A percentile compares a stretch with the other conserved stretches of the same genome.
These are phyloP conservation scores for Priceomyces melissophilus DNA, from an alignment of 805 yeast species.

Conservation along the genomic window DNA sequence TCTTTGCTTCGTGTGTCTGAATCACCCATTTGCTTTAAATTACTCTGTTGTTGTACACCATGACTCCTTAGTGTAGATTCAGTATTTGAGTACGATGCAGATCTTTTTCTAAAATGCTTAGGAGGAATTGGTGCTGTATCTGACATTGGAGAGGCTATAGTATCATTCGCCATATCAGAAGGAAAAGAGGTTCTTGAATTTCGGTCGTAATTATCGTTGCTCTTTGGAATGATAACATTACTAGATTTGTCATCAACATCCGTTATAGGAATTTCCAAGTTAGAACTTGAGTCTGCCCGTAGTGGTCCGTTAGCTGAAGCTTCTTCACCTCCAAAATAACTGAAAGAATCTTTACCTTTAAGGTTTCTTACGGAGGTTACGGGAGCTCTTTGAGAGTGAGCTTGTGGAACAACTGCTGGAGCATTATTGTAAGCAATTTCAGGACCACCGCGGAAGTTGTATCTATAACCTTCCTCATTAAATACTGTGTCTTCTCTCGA, in stretches of 20 bases:
- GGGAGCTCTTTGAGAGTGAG: slow-evolving; percentile 4
- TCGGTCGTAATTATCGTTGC: background rate
- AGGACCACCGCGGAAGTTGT: slow-evolving; percentile 13
- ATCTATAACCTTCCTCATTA: slow-evolving; percentile 1
- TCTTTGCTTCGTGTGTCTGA: slow-evolving; percentile 17
- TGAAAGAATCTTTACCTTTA: too few relatives aligned
- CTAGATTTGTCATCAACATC: slow-evolving; percentile 27
- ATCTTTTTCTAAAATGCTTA: slow-evolving; percentile 27
- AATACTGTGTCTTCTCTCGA: background rate
- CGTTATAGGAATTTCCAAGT: slow-evolving; percentile 25
- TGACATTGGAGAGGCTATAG: too few relatives aligned
- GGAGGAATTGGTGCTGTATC: too few relatives aligned
- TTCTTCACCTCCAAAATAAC: too few relatives aligned
- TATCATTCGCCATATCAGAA: too few relatives aligned
- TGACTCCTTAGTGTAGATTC: slow-evolving; percentile 22
- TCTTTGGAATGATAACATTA: slow-evolving; percentile 11
- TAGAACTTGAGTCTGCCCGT: slow-evolving; percentile 18
- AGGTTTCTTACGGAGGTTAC: slow-evolving; percentile 2
- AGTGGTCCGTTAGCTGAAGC: slow-evolving; percentile 19
- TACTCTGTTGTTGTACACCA: slow-evolving; percentile 11
- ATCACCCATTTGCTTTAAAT: too few relatives aligned
- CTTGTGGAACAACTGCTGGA: slow-evolving; percentile 3
- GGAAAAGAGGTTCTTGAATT: background rate
- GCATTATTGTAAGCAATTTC: slow-evolving; percentile 11
- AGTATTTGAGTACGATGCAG: slow-evolving; percentile 31